Base-by-base conservation (phyloP, 23 red algal species). In the Cyanidium caldarium region DNA sequence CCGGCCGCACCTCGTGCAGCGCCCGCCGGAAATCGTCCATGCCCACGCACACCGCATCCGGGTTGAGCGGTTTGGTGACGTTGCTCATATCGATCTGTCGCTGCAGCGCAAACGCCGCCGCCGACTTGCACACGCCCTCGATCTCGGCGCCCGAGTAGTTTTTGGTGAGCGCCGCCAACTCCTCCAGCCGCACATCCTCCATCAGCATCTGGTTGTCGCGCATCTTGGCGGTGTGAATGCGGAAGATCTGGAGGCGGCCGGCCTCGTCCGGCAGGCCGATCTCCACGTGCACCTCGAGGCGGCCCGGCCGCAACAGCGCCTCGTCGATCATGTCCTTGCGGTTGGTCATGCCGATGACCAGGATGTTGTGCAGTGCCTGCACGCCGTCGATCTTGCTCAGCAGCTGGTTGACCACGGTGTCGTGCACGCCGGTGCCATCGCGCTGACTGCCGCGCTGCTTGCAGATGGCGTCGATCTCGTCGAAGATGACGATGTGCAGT, bases 391-490 rank as follows among this genome's bases (percentile, higher is more conserved):
- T 87, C 69, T 95, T 95, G 73, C 76, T 82, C 17, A 95, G 42
- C 36, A 95, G 73, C 70, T 95, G 90, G 44, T 95, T 95, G 42
- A 95, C 90, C 44, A 95, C 90, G 23, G 90, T 95, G 57, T 95
- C 90, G 26, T 83, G 80, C 19, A 83, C 80, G 58, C 80, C 70
- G 26, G 80, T 76, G 12, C 83, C 82, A 21, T 84, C 90, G 37
- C 90, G 80, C 16, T 81, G 70, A 58, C 80, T 86, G 23, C 90
- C 90, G 21, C 90, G 79, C 39, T 95, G 82, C 67, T 95, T 95
- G 81, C 90, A 95, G n/a, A 95, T 95, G 43, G 90, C 90, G 68
- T 95, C 90, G 41, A 95, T 95, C 43, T 95, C 90, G 39, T 95
- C 90, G 58, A 95, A 95, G 65, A 95, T 87, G 35, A 95, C 83